Conservation (phyloP, 306 rosid species). For the Rubus idaeus region DNA sequence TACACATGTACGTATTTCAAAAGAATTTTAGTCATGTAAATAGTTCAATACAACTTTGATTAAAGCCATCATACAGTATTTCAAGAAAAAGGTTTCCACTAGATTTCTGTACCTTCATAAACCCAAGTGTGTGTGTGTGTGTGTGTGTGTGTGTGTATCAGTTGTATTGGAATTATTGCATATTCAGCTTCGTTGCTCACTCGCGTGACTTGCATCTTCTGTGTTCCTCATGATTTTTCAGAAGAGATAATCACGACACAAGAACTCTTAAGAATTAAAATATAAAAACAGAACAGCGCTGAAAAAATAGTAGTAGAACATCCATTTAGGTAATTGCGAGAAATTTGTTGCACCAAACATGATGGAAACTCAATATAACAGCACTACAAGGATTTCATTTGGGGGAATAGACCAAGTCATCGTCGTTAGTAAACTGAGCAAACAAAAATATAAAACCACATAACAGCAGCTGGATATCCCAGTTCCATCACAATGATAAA, state of each 20-base stretch:
- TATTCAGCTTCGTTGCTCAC: background rate
- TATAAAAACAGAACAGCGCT: too few relatives aligned
- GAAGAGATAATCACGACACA: too few relatives aligned
- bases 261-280: too few relatives aligned
- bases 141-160: too few relatives aligned
- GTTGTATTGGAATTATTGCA: background rate
- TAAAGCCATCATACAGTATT: background rate
- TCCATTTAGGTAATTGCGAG: background rate
- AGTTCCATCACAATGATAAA: background rate
- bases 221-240: too few relatives aligned
- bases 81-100: background rate
- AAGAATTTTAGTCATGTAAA: constrained; percentile 3
- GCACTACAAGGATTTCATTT: background rate
- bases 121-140: background rate
- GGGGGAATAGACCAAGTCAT: background rate
- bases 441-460: background rate
- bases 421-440: background rate
- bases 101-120: too few relatives aligned
- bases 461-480: background rate
- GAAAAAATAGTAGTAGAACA: background rate
- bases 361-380: background rate
- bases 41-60: background rate
- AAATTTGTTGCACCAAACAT: background rate
- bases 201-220: background rate
- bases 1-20: background rate